Conservation (phyloP, 2,329 filamentous ascomycete species). For the Nectriaceae sp. region DNA sequence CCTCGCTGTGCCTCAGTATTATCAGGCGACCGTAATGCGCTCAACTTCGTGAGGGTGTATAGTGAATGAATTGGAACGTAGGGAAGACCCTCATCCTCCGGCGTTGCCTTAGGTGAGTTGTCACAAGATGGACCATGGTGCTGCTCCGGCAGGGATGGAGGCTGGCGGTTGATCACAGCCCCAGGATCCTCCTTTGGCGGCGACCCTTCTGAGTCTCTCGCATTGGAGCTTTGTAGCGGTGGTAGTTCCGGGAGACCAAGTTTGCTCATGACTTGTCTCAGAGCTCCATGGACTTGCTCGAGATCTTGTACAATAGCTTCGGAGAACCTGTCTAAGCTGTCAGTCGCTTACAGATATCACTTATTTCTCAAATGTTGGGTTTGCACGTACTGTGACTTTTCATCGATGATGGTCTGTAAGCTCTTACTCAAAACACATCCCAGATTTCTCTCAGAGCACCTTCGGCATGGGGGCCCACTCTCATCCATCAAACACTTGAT, state of each 20-base stretch:
- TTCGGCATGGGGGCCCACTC: slow-evolving; percentile 39
- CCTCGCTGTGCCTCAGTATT: slow-evolving; percentile 22
- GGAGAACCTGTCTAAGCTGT: slow-evolving; percentile 5
- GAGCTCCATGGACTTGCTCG: slow-evolving; percentile 26
- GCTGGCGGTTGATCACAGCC: slow-evolving; percentile 7
- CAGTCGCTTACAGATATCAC: background rate
- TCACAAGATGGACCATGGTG: slow-evolving; percentile 28
- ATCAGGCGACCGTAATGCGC: slow-evolving; percentile 38
- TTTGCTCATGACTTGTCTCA: slow-evolving; percentile 27
- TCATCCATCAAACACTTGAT: slow-evolving; percentile 46
- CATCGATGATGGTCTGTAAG: slow-evolving; percentile 43
- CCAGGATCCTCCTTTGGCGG: slow-evolving; percentile 22
- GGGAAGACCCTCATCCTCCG: slow-evolving; percentile 38
- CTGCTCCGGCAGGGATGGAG: slow-evolving; percentile 18
- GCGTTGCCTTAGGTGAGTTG: slow-evolving; percentile 29
- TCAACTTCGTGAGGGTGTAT: slow-evolving; percentile 40
- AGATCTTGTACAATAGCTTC: slow-evolving; percentile 26
- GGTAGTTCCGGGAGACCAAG: slow-evolving; percentile 26
- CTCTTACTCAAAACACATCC: slow-evolving; percentile 43
- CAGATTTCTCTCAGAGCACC: slow-evolving; percentile 39
- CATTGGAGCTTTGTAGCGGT: slow-evolving; percentile 21
- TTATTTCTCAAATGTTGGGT: background rate
- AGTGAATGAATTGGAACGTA: slow-evolving; percentile 42
- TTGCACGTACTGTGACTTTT: slow-evolving; percentile 38
- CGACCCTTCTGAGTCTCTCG: slow-evolving; percentile 22